Evolutionary conservation across 2,329 filamentous ascomycete genomes (phyloP), one percentile per base, ranked within the genome.

Genomic region (Sclerotinia trifoliorum): DNA sequence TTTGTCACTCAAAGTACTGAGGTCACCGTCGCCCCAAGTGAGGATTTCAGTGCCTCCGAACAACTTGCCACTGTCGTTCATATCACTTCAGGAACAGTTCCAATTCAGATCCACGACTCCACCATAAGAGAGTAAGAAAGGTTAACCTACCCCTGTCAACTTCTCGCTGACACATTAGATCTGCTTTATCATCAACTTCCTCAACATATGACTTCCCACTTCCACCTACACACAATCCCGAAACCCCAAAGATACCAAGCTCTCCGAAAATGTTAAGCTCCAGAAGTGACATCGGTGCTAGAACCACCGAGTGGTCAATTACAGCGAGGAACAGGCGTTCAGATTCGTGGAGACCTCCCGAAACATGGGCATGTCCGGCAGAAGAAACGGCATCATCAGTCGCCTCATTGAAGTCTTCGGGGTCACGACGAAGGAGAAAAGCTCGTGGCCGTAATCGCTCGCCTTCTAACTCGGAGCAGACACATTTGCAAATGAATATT

Each of bases 401-500:
- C 17, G 58, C 60, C 24, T 68, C 67, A 29, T 51, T 65, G 39
- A 66, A 56, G 44, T 60, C 52, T 44, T 61, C 60, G 5, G 49
- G 54, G 24, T 68, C 56, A 24, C 39, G 61, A 61, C 57, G 62
- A 21, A 52, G 67, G 51, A 52, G 48, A n/a, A 67, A 67, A 32
- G 8, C 10, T 24, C 49, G 56, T 39, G 39, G 39, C 44, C 68
- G 63, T n/a, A 69, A 64, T 54, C 48, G 42, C n/a, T 48, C 68
- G 19, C 61, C 64, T 60, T 67, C 61, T 24, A 52, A 67, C 26
- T 46, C 68, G 7, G 75, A 76, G 15, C 57, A 72, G 49, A 78
- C 74, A 26, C 77, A 80, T 11, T 79, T 88, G 68, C 83, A 86
- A 74, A 80, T 82, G 11, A 84, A 86, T 71, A 82, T 87, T 60